Evolutionary conservation across 2,329 filamentous ascomycete species (phyloP), one percentile per base, ranked within the genome.

Genomic region (Calonectria hawksworthii): DNA sequence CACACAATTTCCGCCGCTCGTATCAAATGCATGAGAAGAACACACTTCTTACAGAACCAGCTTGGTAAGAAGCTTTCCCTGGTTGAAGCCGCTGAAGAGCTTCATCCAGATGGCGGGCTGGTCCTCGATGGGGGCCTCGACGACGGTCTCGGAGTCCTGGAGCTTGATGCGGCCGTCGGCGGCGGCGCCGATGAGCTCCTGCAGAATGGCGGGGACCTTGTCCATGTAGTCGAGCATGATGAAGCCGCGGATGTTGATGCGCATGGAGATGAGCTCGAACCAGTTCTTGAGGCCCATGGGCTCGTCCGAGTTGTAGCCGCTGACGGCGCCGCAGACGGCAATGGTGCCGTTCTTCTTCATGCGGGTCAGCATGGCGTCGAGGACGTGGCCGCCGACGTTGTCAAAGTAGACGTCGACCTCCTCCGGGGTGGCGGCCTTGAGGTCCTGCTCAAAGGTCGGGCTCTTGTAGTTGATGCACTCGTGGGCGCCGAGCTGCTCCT

Each of bases 391-490:
- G 21, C 81, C 81, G 26, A 82, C 81, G 36, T 82, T 82, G 76
- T 82, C 81, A 56, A 82, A 82, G 74, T 82, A 82, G 4, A 82
- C 76, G 51, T 82, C 80, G 5, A 82, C 81, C 64, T 82, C 80
- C 7, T 82, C 72, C 0, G 80, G 80, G 0, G 81, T 82, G 36
- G 67, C 81, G 3, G 72, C 74, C 72, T 80, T 82, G 52, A 82
- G 76, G 0, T 82, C 81, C 72, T 81, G 75, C 1, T 74, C 36
- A 65, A 82, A 82, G 30, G 77, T 82, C 47, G 80, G 80, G 70
- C 80, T 82, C 76, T 82, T 82, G 74, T 82, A 82, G 79, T 82
- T 80, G 71, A 82, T 71, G 65, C 80, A 82, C 47, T 79, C 80
- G 34, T 82, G 77, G 0, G 81, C 81, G 3, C 81, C 81, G 0